A percentile compares a stretch with the other conserved stretches of the same genome.
These are phyloP conservation scores for Fulvia fulva DNA, from an alignment of 2,329 filamentous ascomycete genomes.

Conservation along the genomic window DNA sequence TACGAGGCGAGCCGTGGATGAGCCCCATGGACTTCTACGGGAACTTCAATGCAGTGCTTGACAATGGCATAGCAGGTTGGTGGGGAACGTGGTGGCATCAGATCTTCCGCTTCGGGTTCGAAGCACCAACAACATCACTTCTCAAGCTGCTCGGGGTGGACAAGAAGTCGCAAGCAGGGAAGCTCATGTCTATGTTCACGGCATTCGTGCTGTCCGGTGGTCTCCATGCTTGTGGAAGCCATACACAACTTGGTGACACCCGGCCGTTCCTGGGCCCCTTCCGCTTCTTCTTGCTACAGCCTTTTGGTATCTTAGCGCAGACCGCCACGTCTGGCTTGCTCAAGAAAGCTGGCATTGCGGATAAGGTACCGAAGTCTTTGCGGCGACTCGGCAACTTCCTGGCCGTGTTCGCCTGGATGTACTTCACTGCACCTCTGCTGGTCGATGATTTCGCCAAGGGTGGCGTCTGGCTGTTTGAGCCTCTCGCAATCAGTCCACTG, in stretches of 20 bases:
- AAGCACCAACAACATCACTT: slow-evolving; percentile 54
- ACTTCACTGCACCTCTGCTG: slow-evolving; percentile 61
- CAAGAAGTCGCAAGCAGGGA: slow-evolving; percentile 34
- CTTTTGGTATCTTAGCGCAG: slow-evolving; percentile 62
- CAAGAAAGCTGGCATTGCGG: slow-evolving; percentile 29
- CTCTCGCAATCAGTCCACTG: slow-evolving; percentile 70
- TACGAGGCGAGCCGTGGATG: slow-evolving; percentile 57
- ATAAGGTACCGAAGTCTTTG: slow-evolving; percentile 43
- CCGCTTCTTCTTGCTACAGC: slow-evolving; percentile 70
- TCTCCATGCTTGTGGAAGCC: slow-evolving; percentile 68
- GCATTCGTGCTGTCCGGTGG: slow-evolving; percentile 65
- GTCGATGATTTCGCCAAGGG: slow-evolving; percentile 70
- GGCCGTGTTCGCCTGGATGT: slow-evolving; percentile 65
- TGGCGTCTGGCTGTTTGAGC: slow-evolving; percentile 77
- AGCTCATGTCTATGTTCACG: slow-evolving; percentile 41
- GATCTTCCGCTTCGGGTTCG: slow-evolving; percentile 71
- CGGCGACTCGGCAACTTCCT: slow-evolving; percentile 56
- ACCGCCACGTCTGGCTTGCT: slow-evolving; percentile 38
- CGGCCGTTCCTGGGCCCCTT: slow-evolving; percentile 51
- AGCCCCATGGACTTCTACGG: slow-evolving; percentile 57
- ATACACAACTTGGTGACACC: slow-evolving; percentile 61
- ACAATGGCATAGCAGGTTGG: slow-evolving; percentile 71
- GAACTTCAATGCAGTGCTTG: slow-evolving; percentile 51
- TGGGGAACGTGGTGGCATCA: slow-evolving; percentile 94
- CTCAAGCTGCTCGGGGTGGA: slow-evolving; percentile 30